Base-by-base conservation (phyloP, 805 yeast species). In the Kregervanrija fluxuum region DNA sequence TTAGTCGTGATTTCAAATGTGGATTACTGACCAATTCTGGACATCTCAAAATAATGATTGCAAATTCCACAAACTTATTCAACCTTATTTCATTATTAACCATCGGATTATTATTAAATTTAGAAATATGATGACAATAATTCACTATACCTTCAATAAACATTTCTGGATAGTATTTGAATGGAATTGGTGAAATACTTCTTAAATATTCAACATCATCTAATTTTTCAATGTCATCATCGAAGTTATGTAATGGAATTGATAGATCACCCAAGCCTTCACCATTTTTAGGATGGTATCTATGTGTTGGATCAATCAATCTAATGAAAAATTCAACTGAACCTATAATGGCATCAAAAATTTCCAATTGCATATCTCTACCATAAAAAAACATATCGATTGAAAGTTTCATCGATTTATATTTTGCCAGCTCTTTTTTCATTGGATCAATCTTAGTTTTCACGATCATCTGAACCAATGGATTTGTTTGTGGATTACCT, bases 1-100 rank as follows among this genome's bases (percentile, higher is more conserved):
- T 84, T 42, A 93, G 67, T 55, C 82, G 78, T 14, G 95, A 81
- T 56, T 93, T 91, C 67, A 93, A 73, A 67, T 93, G 96, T 0
- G 99, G 99, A 57, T 93, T 93, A 43, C 93, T 86, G 41, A 93
- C 72, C 33, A 85, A 60, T 59, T 85, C 93, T 2, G 93, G 90
- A 59, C 93, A 85, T 61, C 96, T 78, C 57, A 93, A 67, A 46
- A 90, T 73, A 1, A 81, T 74, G 13, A 89, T 80, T 0, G 82
- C 71, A 60, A 88, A 81, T 51, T 86, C 89, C 38, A 86, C 77
- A 51, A 85, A 76, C 6, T 71, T 65, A 32, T 69, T 65, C 42
- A 83, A 60, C 52, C 83, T 77, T 12, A 70, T 70, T 40, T 70
- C 62, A 50, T 74, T 79, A 34, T 64, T 62, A 30, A 75, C 65